These are phyloP conservation scores for Zelonia costaricensis DNA, from an alignment of 208 protist species.

Conservation along the genomic window DNA sequence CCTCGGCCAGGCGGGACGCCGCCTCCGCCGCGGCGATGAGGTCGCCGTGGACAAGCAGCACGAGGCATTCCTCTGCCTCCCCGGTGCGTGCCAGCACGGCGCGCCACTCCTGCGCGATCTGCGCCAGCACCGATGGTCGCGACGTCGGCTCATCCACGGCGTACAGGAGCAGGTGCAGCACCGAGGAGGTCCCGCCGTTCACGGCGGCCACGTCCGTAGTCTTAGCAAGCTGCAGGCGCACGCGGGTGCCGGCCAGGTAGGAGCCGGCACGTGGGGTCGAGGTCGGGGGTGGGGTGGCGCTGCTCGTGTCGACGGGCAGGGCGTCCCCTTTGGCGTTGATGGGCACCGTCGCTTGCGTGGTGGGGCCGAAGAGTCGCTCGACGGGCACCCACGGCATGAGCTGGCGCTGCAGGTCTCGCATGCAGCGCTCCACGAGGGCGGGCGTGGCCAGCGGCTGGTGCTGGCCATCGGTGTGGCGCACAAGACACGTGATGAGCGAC, in stretches of 20 bases:
- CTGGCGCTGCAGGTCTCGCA: conserved; percentile 60
- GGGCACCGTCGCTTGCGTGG: conserved; percentile 9
- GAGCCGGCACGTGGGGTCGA: conserved; percentile 17
- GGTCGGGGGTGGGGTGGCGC: not conserved
- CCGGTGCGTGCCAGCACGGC: conserved; percentile 44
- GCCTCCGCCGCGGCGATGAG: conserved; percentile 38
- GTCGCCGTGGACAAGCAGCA: conserved; percentile 52
- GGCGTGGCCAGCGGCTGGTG: conserved; percentile 53
- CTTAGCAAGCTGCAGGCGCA: conserved; percentile 71
- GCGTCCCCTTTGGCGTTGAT: not conserved
- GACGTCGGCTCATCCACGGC: conserved; percentile 56
- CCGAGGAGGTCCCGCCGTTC: conserved; percentile 27
- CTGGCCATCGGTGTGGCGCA: conserved; percentile 57
- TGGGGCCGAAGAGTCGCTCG: conserved; percentile 32
- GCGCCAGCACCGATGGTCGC: conserved; percentile 41
- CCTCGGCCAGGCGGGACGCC: conserved; percentile 19
- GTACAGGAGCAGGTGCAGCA: conserved; percentile 70
- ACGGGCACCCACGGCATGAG: conserved; percentile 42
- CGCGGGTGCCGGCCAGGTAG: conserved; percentile 39
- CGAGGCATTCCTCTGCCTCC: conserved; percentile 53
- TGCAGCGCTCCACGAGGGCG: conserved; percentile 48
- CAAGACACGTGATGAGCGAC: conserved; percentile 58
- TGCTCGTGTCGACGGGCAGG: not conserved
- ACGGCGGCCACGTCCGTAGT: conserved; percentile 45
- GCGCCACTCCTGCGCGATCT: conserved; percentile 63